These are phyloP conservation scores for Aspergillus proliferans DNA, from an alignment of 2,329 filamentous ascomycete genomes.

Conservation along the genomic window DNA sequence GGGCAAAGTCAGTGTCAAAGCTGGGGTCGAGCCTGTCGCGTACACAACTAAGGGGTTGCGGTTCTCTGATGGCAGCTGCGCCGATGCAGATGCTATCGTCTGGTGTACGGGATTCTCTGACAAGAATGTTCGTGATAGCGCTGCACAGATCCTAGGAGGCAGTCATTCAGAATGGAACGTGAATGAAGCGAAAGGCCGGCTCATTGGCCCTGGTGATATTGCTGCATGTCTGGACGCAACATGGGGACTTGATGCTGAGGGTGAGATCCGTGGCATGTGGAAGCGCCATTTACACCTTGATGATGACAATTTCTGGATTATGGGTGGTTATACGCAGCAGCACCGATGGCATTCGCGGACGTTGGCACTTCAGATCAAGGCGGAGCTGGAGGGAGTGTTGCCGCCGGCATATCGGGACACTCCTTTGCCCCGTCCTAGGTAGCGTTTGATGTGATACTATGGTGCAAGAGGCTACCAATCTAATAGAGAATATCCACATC, in stretches of 20 bases:
- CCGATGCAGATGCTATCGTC: slow-evolving; percentile 34
- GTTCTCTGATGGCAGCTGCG: slow-evolving; percentile 28
- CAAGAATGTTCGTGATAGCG: slow-evolving; percentile 22
- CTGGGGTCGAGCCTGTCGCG: slow-evolving; percentile 22
- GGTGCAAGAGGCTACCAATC: too few relatives aligned
- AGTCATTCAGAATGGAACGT: background rate
- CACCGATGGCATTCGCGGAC: slow-evolving; percentile 38
- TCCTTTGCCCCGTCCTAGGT: slow-evolving; percentile 1
- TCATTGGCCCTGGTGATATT: slow-evolving; percentile 26
- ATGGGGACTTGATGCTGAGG: slow-evolving; percentile 40
- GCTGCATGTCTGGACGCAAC: slow-evolving; percentile 36
- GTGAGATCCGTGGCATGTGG: slow-evolving; percentile 39
- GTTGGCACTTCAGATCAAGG: slow-evolving; percentile 44
- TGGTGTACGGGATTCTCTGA: slow-evolving; percentile 40
- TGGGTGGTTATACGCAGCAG: slow-evolving; percentile 40
- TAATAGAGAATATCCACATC: too few relatives aligned
- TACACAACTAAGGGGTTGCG: slow-evolving; percentile 27
- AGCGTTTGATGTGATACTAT: too few relatives aligned
- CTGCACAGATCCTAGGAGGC: slow-evolving; percentile 23
- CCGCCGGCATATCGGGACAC: slow-evolving; percentile 27
- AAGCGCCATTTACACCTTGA: slow-evolving; percentile 22
- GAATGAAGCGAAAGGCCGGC: background rate
- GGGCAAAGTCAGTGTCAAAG: slow-evolving; percentile 26
- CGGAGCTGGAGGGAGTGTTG: slow-evolving; percentile 21
- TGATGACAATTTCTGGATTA: slow-evolving; percentile 35